These are phyloP conservation scores for Psilocybe azurescens DNA, from an alignment of 768 basidiomycete species.

Conservation along the genomic window DNA sequence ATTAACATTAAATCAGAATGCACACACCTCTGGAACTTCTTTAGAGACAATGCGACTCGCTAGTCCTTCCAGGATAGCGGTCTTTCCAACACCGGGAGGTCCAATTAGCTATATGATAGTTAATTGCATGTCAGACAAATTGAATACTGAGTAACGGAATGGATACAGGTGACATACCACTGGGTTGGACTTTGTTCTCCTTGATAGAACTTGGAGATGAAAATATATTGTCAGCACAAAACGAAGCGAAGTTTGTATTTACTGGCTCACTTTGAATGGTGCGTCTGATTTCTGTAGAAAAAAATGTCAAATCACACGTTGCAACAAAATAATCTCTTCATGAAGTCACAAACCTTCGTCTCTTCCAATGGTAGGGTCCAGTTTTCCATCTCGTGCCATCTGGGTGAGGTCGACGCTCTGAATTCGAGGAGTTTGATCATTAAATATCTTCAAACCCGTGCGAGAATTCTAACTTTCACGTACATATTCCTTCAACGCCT, in stretches of 20 bases:
- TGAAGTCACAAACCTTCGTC: conserved; percentile 65
- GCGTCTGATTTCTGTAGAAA: conserved; percentile 72
- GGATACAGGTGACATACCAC: conserved; percentile 54
- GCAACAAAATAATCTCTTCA: neutral
- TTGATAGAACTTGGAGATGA: conserved; percentile 66
- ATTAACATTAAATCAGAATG: neutral
- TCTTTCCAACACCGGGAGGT: conserved; percentile 92
- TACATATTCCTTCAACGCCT: conserved; percentile 81
- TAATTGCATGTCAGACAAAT: neutral
- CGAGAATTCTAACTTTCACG: conserved; percentile 14
- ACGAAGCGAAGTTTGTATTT: no score
- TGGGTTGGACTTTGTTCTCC: conserved; percentile 92
- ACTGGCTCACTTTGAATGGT: conserved; percentile 82
- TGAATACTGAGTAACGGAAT: neutral
- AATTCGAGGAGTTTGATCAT: neutral
- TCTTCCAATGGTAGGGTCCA: conserved; percentile 90
- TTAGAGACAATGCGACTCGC: conserved; percentile 86
- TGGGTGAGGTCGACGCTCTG: conserved; percentile 87
- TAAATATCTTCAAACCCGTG: neutral
- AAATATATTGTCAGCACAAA: neutral
- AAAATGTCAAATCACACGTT: neutral
- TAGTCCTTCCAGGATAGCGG: conserved; percentile 89
- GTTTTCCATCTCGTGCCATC: conserved; percentile 80
- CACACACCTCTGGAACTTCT: conserved; percentile 88
- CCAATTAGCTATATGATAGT: conserved; percentile 64